Evolutionary conservation across 495 filamentous ascomycete species (phyloP).

Genomic region (Xylaria telfairii): DNA sequence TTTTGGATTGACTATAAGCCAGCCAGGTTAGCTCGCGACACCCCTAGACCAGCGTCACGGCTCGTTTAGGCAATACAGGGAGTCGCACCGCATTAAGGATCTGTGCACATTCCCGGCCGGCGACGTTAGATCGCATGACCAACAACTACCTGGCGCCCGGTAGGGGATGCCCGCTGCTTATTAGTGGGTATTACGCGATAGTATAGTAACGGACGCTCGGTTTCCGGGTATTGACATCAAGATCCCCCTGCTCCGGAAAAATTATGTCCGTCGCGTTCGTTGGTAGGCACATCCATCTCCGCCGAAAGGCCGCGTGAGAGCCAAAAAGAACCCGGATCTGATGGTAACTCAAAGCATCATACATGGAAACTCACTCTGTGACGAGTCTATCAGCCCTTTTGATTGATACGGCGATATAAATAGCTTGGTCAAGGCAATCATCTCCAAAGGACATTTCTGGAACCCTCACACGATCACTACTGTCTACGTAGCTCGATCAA

Average conservation of each 20-base stretch:
- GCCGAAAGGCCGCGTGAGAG: background rate
- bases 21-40: background rate
- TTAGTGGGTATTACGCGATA: background rate
- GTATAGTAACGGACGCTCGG: background rate
- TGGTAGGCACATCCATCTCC: background rate
- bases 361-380: background rate
- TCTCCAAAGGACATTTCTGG: background rate
- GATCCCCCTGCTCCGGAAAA: slow-evolving; percentile 1
- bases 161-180: background rate
- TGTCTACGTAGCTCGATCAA: background rate
- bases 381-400: background rate
- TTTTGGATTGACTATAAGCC: background rate
- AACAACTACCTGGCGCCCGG: background rate
- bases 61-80: background rate
- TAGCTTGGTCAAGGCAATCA: background rate
- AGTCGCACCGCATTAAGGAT: background rate
- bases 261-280: background rate
- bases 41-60: background rate
- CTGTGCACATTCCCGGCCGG: slow-evolving; percentile 1
- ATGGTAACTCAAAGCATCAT: background rate
- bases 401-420: background rate
- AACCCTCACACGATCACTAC: background rate
- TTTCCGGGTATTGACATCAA: background rate
- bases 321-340: background rate
- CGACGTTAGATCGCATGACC: background rate